Percentiles rank a stretch among this genome's conserved stretches.
Conservation (phyloP, 345 rosid genomes). For the Pelargonium nanum region DNA sequence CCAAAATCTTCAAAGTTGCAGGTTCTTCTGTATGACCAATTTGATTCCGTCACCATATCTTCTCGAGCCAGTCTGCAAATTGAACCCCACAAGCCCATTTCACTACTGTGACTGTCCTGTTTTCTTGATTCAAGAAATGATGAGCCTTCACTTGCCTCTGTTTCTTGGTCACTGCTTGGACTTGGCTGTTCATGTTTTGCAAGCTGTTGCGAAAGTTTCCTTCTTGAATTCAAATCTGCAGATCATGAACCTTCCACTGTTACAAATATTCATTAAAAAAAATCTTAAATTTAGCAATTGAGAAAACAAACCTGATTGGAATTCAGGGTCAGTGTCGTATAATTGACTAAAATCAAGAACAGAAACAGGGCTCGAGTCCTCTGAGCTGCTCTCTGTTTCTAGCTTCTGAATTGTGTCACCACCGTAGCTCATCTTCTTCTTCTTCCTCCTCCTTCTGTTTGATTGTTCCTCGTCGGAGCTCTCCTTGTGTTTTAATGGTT, state of each 20-base stretch:
- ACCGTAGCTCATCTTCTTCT: not conserved
- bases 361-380: conserved; percentile 78
- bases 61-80: conserved; percentile 16
- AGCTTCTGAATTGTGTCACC: conserved; percentile 7
- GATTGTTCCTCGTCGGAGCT: not conserved
- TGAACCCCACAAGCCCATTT: conserved; percentile 17
- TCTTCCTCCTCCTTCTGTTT: conserved; percentile 19
- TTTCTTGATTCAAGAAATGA: conserved; percentile 9
- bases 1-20: conserved; percentile 20
- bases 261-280: not conserved
- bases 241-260: conserved; percentile 17
- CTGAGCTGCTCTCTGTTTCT: conserved; percentile 39
- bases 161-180: conserved; percentile 7
- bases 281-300: not conserved
- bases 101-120: not conserved
- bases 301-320: conserved; percentile 28
- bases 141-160: conserved; percentile 10
- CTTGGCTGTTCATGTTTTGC: conserved; percentile 8
- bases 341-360: conserved; percentile 58
- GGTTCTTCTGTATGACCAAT: conserved; percentile 13
- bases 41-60: conserved; percentile 12
- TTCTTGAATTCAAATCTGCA: conserved; percentile 15
- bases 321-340: conserved; percentile 25
- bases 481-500: not conserved
- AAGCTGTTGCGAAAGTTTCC: conserved; percentile 22